Conservation (phyloP, 352 stramenopile species). For the Blastocystis sp. region DNA sequence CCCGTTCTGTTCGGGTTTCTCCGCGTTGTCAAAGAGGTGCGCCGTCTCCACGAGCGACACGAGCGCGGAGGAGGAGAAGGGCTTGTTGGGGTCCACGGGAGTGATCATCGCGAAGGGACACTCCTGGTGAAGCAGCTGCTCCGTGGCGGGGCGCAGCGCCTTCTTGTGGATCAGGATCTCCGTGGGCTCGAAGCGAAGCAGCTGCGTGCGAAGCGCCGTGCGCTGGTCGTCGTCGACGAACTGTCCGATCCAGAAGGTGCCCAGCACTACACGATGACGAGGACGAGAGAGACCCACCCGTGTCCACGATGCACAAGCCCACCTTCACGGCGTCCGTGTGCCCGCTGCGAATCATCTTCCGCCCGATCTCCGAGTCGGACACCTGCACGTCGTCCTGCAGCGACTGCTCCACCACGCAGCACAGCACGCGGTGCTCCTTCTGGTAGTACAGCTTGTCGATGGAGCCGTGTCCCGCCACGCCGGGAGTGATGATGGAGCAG, state of each 20-base stretch:
- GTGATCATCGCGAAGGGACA: slow-evolving; percentile 44
- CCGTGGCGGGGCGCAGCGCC: slow-evolving; percentile 80
- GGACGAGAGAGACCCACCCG: slow-evolving; percentile 78
- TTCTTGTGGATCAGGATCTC: slow-evolving; percentile 83
- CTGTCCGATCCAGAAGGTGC: slow-evolving; percentile 90
- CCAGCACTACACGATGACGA: slow-evolving; percentile 71
- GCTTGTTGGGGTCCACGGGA: slow-evolving; percentile 11
- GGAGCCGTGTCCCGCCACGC: slow-evolving; percentile 75
- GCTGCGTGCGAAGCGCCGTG: slow-evolving; percentile 91
- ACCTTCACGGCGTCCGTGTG: slow-evolving; percentile 48
- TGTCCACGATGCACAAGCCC: slow-evolving; percentile 92
- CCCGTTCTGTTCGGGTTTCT: slow-evolving; percentile 79
- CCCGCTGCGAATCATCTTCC: slow-evolving; percentile 50
- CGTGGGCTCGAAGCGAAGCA: slow-evolving; percentile 85
- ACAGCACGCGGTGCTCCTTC: slow-evolving; percentile 78
- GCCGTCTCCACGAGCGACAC: slow-evolving; percentile 77
- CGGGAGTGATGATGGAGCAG: slow-evolving; percentile 90
- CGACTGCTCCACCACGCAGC: slow-evolving; percentile 34
- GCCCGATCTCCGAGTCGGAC: neutral
- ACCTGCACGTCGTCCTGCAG: neutral
- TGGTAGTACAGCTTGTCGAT: slow-evolving; percentile 75
- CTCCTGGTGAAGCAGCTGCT: slow-evolving; percentile 82
- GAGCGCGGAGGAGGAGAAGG: slow-evolving; percentile 79
- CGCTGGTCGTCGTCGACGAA: slow-evolving; percentile 95
- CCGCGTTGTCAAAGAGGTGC: slow-evolving; percentile 18